These are phyloP conservation scores for Wallacemonas sp. DNA, from an alignment of 208 protist species.

Conservation along the genomic window DNA sequence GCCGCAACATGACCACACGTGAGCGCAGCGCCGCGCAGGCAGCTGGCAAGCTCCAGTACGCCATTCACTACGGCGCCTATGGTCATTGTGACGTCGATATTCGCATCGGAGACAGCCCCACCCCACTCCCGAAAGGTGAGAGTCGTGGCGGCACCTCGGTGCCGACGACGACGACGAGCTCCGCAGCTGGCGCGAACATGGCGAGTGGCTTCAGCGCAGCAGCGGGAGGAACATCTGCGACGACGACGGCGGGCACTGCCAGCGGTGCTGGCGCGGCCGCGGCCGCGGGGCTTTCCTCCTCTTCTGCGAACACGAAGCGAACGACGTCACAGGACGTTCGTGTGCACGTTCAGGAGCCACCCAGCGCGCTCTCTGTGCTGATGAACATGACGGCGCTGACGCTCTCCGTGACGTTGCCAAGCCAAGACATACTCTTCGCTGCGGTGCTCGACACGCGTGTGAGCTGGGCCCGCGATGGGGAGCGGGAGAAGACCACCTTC, in stretches of 20 bases:
- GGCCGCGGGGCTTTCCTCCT: too few relatives aligned
- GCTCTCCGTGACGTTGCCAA: conserved; percentile 63
- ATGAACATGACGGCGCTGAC: conserved; percentile 63
- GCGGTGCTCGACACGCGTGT: conserved; percentile 63
- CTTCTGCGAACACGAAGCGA: conserved; percentile 41
- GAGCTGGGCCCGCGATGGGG: conserved; percentile 49
- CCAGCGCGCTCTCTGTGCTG: conserved; percentile 54
- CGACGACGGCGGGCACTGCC: conserved; percentile 24
- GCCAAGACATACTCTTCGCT: conserved; percentile 70
- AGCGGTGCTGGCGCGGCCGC: conserved; percentile 32
- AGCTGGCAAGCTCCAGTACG: neutral
- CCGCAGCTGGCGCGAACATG: conserved; percentile 34
- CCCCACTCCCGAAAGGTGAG: too few relatives aligned
- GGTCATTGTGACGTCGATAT: neutral
- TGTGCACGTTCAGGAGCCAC: conserved; percentile 21
- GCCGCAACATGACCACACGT: conserved; percentile 9
- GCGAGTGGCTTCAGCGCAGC: neutral
- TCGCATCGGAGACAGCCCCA: neutral
- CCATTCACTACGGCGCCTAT: conserved; percentile 4
- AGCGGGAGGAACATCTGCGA: neutral
- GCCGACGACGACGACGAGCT: conserved; percentile 10
- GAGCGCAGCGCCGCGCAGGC: neutral
- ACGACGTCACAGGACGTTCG: conserved; percentile 30
- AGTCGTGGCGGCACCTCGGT: neutral
- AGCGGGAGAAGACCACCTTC: conserved; percentile 53